These are phyloP conservation scores for Paxillus involutus DNA, from an alignment of 768 basidiomycete genomes.

Conservation along the genomic window DNA sequence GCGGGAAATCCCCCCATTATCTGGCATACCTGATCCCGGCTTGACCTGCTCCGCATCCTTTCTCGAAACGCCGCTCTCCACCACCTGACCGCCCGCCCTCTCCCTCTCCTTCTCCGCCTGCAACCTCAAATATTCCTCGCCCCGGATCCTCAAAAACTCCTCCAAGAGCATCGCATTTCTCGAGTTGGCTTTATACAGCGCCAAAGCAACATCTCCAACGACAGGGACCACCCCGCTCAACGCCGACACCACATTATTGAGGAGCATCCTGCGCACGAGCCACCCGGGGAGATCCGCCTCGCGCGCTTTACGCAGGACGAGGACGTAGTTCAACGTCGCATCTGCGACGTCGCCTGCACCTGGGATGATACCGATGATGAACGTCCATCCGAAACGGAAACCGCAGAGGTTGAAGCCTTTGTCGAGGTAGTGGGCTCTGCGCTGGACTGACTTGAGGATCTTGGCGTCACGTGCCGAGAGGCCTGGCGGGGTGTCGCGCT, in stretches of 20 bases:
- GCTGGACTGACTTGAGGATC: slow-evolving; percentile 72
- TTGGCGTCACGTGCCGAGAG: slow-evolving; percentile 73
- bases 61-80: slow-evolving; percentile 22
- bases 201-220: slow-evolving; percentile 74
- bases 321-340: slow-evolving; percentile 64
- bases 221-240: slow-evolving; percentile 68
- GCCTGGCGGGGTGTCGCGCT: slow-evolving; percentile 75
- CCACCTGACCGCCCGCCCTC: slow-evolving; percentile 12
- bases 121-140: slow-evolving; percentile 65
- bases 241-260: slow-evolving; percentile 73
- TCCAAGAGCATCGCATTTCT: slow-evolving; percentile 86
- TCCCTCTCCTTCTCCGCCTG: slow-evolving; percentile 35
- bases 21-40: slow-evolving; percentile 52
- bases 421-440: slow-evolving; percentile 83
- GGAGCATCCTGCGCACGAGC: slow-evolving; percentile 71
- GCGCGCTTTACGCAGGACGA: slow-evolving; percentile 74
- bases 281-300: slow-evolving; percentile 69
- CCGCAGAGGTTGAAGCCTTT: slow-evolving; percentile 82
- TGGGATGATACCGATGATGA: slow-evolving; percentile 76
- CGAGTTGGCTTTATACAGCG: slow-evolving; percentile 83
- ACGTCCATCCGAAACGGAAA: slow-evolving; percentile 84
- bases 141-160: slow-evolving; percentile 78
- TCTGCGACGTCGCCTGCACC: slow-evolving; percentile 67
- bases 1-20: slow-evolving; percentile 29
- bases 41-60: slow-evolving; percentile 45